Evolutionary conservation across 176 grass and related monocot species (phyloP).

Genomic region (Oryza meridionalis): DNA sequence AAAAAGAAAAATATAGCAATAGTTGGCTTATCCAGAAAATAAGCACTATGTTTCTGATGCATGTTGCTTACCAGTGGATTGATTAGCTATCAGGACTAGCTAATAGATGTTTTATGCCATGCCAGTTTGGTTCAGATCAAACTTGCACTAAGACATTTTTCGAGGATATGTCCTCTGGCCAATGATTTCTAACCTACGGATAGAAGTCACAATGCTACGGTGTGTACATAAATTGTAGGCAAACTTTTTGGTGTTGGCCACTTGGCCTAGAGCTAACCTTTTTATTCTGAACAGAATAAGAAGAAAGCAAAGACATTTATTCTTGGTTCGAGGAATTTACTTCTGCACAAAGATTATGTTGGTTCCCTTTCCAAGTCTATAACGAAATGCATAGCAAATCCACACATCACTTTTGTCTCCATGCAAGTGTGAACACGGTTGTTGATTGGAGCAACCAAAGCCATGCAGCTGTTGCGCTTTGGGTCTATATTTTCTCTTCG

Average conservation of each 20-base stretch:
- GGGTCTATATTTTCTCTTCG: conserved; percentile 32
- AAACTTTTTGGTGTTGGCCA: conserved; percentile 25
- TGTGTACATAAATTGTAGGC: conserved; percentile 34
- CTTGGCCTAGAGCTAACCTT: background rate
- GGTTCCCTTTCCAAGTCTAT: conserved; percentile 4
- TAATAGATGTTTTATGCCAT: background rate
- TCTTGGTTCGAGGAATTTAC: conserved; percentile 39
- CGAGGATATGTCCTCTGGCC: background rate
- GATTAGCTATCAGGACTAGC: background rate
- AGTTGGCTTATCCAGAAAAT: background rate
- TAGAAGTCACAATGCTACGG: background rate
- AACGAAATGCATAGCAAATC: conserved; percentile 31
- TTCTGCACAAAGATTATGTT: conserved; percentile 2
- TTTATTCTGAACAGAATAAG: conserved; percentile 10
- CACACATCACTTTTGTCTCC: conserved; percentile 30
- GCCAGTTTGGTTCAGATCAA: too few species aligned
- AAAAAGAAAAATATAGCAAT: background rate
- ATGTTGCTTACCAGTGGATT: background rate
- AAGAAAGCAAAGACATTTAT: conserved; percentile 11
- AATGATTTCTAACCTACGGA: background rate
- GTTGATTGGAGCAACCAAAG: conserved; percentile 35
- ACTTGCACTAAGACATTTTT: background rate
- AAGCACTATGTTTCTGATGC: background rate
- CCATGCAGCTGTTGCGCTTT: conserved; percentile 44
- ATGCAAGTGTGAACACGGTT: conserved; percentile 41